Evolutionary conservation across 305 asterid genomes (phyloP).

Genomic region (Fraxinus albicans): DNA sequence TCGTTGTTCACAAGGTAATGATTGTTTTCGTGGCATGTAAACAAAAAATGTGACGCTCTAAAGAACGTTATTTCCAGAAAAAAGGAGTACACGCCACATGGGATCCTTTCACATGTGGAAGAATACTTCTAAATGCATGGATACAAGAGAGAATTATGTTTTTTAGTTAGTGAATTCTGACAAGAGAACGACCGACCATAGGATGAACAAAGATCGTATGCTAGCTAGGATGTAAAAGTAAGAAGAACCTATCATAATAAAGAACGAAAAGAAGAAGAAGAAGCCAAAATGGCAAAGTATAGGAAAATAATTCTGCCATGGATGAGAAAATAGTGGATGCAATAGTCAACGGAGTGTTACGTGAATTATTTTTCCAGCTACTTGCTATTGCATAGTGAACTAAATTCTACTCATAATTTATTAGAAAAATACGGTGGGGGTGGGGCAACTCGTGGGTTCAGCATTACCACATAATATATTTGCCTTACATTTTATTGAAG

Average conservation of each 20-base stretch:
- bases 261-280: neutral
- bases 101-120: neutral
- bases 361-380: neutral
- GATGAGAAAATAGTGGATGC: neutral
- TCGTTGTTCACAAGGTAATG: neutral
- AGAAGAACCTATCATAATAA: neutral
- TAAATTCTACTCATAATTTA: neutral
- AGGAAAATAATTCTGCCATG: neutral
- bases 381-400: neutral
- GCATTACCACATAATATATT: neutral
- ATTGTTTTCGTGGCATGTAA: neutral
- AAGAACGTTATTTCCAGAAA: neutral
- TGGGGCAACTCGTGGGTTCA: neutral
- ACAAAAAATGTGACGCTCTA: neutral
- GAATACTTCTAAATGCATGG: neutral
- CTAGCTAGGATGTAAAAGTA: neutral
- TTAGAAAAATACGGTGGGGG: neutral
- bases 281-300: neutral
- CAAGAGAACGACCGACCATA: neutral
- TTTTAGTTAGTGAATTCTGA: neutral
- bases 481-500: neutral
- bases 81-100: neutral
- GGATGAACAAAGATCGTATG: neutral
- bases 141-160: neutral
- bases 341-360: neutral